Conservation (phyloP, 768 basidiomycete species). For the Pisolithus sp. region DNA sequence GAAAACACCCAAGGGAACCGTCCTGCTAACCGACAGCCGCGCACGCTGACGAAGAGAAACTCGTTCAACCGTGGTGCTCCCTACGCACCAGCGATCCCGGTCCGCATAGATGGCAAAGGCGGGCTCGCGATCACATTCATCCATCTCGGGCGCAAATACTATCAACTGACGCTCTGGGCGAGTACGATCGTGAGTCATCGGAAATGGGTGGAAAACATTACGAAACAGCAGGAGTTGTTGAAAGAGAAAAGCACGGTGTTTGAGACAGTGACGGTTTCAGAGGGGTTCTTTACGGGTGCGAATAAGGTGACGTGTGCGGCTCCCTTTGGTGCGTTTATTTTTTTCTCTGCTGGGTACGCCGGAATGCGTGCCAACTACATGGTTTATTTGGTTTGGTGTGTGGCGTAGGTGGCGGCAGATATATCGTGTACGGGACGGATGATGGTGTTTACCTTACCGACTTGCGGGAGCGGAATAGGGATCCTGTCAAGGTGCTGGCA, state of each 20-base stretch:
- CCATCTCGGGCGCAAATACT: conserved; percentile 89
- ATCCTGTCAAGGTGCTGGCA: conserved; percentile 86
- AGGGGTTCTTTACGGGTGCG: conserved; percentile 78
- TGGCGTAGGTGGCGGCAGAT: conserved; percentile 63
- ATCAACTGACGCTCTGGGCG: conserved; percentile 89
- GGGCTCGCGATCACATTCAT: conserved; percentile 91
- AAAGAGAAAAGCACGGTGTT: conserved; percentile 82
- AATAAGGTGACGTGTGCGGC: conserved; percentile 94
- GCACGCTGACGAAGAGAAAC: conserved; percentile 38
- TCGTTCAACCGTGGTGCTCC: conserved; percentile 37
- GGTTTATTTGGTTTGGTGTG: conserved; percentile 24
- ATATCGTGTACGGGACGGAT: conserved; percentile 94
- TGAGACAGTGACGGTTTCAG: conserved; percentile 76
- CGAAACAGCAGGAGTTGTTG: conserved; percentile 82
- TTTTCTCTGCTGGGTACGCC: background rate
- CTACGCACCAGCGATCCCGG: conserved; percentile 42
- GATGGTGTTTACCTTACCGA: conserved; percentile 96
- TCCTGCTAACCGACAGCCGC: conserved; percentile 37
- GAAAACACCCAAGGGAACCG: conserved; percentile 37
- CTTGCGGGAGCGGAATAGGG: conserved; percentile 64
- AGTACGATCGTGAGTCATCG: conserved; percentile 75
- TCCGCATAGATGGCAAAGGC: conserved; percentile 62
- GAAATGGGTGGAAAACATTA: conserved; percentile 92
- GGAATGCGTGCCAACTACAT: background rate
- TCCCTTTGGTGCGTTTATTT: conserved; percentile 61